phyloP scores from a whole-genome alignment of 306 rosid species.

The Cercis canadensis region DNA sequence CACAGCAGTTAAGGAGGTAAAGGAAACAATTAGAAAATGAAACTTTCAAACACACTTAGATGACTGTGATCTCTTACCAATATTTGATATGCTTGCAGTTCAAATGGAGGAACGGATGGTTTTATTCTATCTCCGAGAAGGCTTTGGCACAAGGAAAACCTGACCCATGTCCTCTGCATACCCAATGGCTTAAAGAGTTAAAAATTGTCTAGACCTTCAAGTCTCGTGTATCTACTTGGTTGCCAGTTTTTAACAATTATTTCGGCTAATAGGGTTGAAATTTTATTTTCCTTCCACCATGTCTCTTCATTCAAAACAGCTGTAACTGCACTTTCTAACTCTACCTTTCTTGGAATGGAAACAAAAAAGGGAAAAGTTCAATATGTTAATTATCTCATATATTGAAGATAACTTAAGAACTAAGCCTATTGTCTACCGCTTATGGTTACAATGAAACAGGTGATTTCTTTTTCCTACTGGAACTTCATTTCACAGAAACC shows the following conservation, averaged over 20 bases:
- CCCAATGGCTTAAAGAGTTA: slow-evolving; percentile 81
- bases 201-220: slow-evolving; percentile 55
- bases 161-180: slow-evolving; percentile 88
- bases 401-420: no score
- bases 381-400: no score
- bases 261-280: background rate
- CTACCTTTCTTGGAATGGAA: background rate
- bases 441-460: no score
- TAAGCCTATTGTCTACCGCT: no score
- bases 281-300: background rate
- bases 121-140: slow-evolving; percentile 76
- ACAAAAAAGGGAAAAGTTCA: background rate
- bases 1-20: slow-evolving; percentile 97
- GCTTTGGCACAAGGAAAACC: slow-evolving; percentile 72
- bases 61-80: slow-evolving; percentile 12
- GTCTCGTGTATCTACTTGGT: slow-evolving; percentile 4
- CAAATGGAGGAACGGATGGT: slow-evolving; percentile 98
- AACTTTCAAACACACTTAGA: slow-evolving; percentile 4
- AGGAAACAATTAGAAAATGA: background rate
- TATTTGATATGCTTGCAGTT: slow-evolving; percentile 60
- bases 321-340: background rate
- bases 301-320: background rate
- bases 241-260: background rate
- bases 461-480: no score
- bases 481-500: background rate